phyloP scores from a whole-genome alignment of 208 protist species.

The Trypanosoma platydactyli region DNA sequence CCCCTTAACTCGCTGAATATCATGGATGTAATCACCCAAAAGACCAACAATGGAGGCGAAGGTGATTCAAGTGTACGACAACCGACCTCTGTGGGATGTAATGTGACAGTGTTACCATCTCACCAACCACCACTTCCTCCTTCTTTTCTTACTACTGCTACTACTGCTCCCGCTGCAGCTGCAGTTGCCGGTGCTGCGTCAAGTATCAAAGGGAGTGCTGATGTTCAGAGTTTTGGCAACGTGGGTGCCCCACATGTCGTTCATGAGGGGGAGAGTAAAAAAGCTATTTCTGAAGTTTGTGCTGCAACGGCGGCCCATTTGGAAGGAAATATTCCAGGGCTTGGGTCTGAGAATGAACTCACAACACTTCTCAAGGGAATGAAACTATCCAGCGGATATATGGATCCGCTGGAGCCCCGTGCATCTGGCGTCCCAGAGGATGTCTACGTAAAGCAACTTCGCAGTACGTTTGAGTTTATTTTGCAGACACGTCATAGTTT shows the following conservation, averaged over 20 bases:
- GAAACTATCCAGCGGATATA: background rate
- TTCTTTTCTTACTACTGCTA: no score
- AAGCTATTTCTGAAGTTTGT: background rate
- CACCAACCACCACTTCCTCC: no score
- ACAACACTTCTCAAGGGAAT: conserved; percentile 1
- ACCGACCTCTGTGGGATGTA: background rate
- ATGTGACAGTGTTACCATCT: no score
- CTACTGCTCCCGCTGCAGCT: no score
- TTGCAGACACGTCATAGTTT: conserved; percentile 67
- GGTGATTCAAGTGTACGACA: background rate
- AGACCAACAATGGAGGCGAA: background rate
- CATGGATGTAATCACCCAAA: background rate
- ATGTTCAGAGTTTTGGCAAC: no score
- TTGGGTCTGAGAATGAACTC: background rate
- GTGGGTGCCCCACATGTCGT: no score
- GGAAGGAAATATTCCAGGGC: background rate
- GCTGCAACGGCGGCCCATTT: background rate
- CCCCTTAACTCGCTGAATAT: conserved; percentile 26
- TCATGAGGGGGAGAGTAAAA: no score
- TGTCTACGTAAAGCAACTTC: conserved; percentile 61
- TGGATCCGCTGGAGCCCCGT: conserved; percentile 10
- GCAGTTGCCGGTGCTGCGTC: no score
- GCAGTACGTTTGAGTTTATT: conserved; percentile 81
- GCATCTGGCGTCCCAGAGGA: conserved; percentile 28
- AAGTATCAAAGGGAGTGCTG: no score